Conservation (phyloP, 139 green algal genomes). For the Tetraselmis striata region DNA sequence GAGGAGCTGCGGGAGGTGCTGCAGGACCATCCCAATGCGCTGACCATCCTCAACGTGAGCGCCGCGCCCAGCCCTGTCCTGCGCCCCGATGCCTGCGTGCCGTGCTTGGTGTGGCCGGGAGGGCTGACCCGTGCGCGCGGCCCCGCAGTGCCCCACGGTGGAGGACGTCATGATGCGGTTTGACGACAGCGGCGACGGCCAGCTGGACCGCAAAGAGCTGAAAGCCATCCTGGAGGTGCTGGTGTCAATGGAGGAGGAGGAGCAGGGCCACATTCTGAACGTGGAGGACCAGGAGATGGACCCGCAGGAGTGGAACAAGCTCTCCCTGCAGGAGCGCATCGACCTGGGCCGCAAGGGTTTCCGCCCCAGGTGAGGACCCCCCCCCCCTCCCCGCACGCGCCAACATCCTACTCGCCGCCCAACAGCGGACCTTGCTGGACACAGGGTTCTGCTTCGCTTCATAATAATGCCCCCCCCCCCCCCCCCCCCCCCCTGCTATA, state of each 20-base stretch:
- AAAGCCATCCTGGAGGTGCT: neutral
- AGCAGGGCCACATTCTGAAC: neutral
- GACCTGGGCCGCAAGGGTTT: neutral
- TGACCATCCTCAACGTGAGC: neutral
- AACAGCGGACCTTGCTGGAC: too few relatives aligned
- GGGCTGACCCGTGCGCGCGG: too few relatives aligned
- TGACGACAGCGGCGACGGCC: neutral
- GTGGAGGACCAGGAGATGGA: neutral
- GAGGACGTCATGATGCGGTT: neutral
- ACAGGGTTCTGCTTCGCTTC: too few relatives aligned
- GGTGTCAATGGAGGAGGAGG: neutral
- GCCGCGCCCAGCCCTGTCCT: neutral
- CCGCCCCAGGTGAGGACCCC: neutral
- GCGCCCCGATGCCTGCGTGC: too few relatives aligned
- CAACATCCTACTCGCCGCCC: too few relatives aligned
- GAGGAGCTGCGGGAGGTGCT: conserved; percentile 12
- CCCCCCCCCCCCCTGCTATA: too few relatives aligned
- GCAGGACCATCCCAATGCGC: conserved; percentile 2
- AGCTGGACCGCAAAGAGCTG: neutral
- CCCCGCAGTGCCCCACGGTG: neutral
- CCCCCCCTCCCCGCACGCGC: too few relatives aligned
- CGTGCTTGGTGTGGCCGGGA: too few relatives aligned
- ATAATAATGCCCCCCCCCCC: too few relatives aligned
- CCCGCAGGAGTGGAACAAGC: neutral
- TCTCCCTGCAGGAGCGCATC: neutral